phyloP scores from a whole-genome alignment of 2,329 filamentous ascomycete genomes.

The Talaromyces islandicus region DNA sequence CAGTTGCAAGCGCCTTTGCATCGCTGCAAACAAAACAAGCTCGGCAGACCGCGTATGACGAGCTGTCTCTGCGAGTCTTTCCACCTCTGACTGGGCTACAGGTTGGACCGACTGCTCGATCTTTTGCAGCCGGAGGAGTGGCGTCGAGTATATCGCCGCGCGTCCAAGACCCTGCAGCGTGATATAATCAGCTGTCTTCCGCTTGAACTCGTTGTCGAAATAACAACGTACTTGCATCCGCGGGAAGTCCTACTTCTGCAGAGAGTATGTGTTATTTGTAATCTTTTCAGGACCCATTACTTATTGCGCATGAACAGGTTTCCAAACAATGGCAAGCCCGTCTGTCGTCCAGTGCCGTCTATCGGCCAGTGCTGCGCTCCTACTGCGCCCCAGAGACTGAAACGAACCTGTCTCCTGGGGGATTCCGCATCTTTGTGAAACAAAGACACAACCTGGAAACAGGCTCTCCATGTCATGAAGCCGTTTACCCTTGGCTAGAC shows the following conservation, averaged over 20 bases:
- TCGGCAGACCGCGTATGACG: slow-evolving; percentile 17
- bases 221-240: slow-evolving; percentile 21
- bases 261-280: slow-evolving; percentile 17
- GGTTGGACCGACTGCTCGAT: slow-evolving; percentile 23
- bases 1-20: slow-evolving; percentile 14
- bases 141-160: slow-evolving; percentile 21
- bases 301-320: slow-evolving; percentile 18
- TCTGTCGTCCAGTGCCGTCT: slow-evolving; percentile 21
- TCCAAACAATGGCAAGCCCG: slow-evolving; percentile 27
- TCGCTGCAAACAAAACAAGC: slow-evolving; percentile 15
- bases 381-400: slow-evolving; percentile 6
- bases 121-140: slow-evolving; percentile 24
- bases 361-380: slow-evolving; percentile 13
- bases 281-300: not conserved
- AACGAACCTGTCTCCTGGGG: not conserved
- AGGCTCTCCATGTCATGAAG: not conserved
- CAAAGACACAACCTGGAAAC: not conserved
- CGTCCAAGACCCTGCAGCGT: slow-evolving; percentile 20
- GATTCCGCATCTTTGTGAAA: not conserved
- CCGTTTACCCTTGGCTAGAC: not conserved
- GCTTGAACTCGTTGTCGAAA: slow-evolving; percentile 24
- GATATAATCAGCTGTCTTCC: slow-evolving; percentile 30
- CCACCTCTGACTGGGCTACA: slow-evolving; percentile 10
- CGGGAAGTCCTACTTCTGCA: slow-evolving; percentile 23
- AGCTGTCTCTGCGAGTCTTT: not conserved